Evolutionary conservation across 1,139 yeast genomes (phyloP), one percentile per base, ranked within the genome.

Genomic region (Chernovozyma sophiae-reginae): DNA sequence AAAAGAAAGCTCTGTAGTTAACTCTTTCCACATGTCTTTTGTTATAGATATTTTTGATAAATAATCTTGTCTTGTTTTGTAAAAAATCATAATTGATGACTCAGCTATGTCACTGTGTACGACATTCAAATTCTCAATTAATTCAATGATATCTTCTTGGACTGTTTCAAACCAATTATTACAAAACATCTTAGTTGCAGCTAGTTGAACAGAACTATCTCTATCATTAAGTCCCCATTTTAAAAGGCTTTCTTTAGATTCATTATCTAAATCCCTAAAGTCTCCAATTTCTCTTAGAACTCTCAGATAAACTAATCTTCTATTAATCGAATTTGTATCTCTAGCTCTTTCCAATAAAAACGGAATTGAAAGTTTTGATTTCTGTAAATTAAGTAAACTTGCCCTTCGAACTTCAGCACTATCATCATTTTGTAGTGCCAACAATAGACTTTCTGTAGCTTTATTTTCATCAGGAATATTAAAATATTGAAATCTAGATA

Each of bases 371-470:
- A 54, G 47, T 11, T 61, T 53, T 33, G 73, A 75, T 48, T 80
- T 81, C 17, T 73, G 75, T 27, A 90, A 55, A 52, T 87, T 86
- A 33, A 84, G 62, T 48, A 89, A 60, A 1, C 92, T 94, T 0
- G 95, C 89, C 38, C 96, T 69, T 47, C 98, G 73, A 1, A 90
- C 96, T 46, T 92, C 98, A 0, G 96, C 81, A 48, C 82, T 81
- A 2, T 87, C 77, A 57, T 92, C 98, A 52, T 82, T 77, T 49
- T 80, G 82, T 49, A 89, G 64, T 0, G 83, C 73, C 16, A 62
- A 52, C 27, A 81, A 48, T 22, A 87, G 60, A 33, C 71, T 68
- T 26, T 72, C 66, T 2, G 79, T 73, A n/a, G 82, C 64, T 16
- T 62, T 68, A 5, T 63, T 69, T 1, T 62, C 66, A 7, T 62